Evolutionary conservation across 2,329 filamentous ascomycete genomes (phyloP).

Genomic region (Fusarium oxysporum): DNA sequence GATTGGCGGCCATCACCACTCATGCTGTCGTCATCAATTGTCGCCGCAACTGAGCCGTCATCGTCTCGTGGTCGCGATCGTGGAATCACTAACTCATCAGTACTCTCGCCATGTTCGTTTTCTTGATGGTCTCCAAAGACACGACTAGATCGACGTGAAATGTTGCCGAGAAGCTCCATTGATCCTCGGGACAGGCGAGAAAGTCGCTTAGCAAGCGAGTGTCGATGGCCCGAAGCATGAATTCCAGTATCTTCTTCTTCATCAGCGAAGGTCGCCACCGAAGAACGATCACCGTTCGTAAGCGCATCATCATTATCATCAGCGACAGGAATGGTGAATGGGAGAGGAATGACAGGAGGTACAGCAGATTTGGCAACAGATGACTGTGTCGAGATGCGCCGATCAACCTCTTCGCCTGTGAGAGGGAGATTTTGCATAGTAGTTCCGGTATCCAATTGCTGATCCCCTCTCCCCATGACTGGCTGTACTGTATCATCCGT

Average conservation of each 20-base stretch:
- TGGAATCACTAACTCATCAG: slow-evolving; percentile 60
- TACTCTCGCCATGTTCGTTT: slow-evolving; percentile 52
- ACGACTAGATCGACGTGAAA: slow-evolving; percentile 53
- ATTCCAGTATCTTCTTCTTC: slow-evolving; percentile 60
- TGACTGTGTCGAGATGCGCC: slow-evolving; percentile 39
- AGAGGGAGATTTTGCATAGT: slow-evolving; percentile 17
- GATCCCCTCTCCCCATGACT: slow-evolving; percentile 34
- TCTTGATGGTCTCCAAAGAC: slow-evolving; percentile 29
- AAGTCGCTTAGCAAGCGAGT: slow-evolving; percentile 60
- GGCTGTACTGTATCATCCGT: slow-evolving; percentile 58
- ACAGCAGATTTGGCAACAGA: slow-evolving; percentile 49
- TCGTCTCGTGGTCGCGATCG: slow-evolving; percentile 53
- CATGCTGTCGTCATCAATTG: slow-evolving; percentile 65
- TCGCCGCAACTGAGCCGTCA: slow-evolving; percentile 67
- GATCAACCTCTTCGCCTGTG: slow-evolving; percentile 27
- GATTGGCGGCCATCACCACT: slow-evolving; percentile 54
- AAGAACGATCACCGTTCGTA: slow-evolving; percentile 67
- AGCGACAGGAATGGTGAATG: slow-evolving; percentile 69
- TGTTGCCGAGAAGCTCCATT: slow-evolving; percentile 55
- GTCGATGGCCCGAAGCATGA: slow-evolving; percentile 45
- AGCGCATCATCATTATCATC: slow-evolving; percentile 54
- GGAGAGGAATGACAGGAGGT: slow-evolving; percentile 70
- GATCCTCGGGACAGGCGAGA: slow-evolving; percentile 64
- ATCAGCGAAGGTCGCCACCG: slow-evolving; percentile 77
- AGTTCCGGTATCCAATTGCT: slow-evolving; percentile 40